Evolutionary conservation across 768 basidiomycete species (phyloP), one percentile per base, ranked within the genome.

Genomic region (Amanita phalloides): DNA sequence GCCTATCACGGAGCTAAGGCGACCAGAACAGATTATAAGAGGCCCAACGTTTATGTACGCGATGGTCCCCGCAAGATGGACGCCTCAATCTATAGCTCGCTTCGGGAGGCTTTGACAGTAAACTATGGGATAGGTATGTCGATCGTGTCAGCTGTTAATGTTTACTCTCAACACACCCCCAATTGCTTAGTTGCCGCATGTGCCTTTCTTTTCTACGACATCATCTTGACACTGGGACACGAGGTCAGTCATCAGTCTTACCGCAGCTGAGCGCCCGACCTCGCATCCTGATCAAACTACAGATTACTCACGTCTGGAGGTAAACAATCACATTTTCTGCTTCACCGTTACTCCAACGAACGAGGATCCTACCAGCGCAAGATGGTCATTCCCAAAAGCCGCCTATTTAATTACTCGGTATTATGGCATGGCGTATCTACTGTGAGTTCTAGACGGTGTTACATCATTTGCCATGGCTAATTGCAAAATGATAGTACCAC

Each of bases 251-350:
- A 1, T 17, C 17, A 17, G 17, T 17, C 17, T 17, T 17, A 13
- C 13, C 33, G 13, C 11, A 4, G 11, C 5, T 13, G 11, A 5
- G 11, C 13, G 33, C 13, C 33, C 4, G 13, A 42, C 23, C 11
- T 11, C 6, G 10, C 21, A 21, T 23, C 9, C 21, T 20, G 10
- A 11, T 21, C 21, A 11, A 6, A 10, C 3, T 0, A 42, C 20
- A 45, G 44, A 45, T 45, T 30, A 45, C 44, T 26, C 30, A 45
- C 33, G 32, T 45, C 8, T 45, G 44, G 44, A 45, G 44, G 44
- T 45, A 45, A 45, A 30, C 1, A 5, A 33, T 33, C 4, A 13
- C 33, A 13, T 7, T 9, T n/a, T 30, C 3, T n/a, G 14, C 6
- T 3, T 9, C 3, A n/a, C 26, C 28, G 17, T 17, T n/a, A 8